Base-by-base conservation (phyloP, 2,329 filamentous ascomycete species). In the Diaporthe citri region DNA sequence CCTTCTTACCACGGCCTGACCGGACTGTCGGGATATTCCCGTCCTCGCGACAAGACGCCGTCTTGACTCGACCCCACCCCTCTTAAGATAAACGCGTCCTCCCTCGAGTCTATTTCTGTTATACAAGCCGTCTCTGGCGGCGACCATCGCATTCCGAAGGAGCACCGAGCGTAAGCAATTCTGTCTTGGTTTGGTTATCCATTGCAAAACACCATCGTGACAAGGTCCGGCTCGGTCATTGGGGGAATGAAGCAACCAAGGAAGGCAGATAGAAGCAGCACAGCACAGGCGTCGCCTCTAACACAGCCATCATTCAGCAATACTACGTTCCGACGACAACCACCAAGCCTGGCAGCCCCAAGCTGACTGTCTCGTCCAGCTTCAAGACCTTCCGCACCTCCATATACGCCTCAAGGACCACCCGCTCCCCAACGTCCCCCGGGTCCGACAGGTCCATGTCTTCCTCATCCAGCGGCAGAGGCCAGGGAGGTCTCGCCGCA, bases 281-380 rank as follows among this genome's bases (percentile, higher is more conserved):
- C 48, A 41, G 34, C 22, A 69, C 48, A 69, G 64, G 64, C 64
- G 25, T 28, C 43, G 25, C 67, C 72, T 74, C 72, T 72, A 51
- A 71, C 67, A 25, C 51, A 72, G 66, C 57, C 64, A 67, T 56
- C 74, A 76, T 76, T 76, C 74, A 74, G 74, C 66, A 74, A 60
- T 56, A 74, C 72, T 51, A 56, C 41, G 48, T 70, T 36, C 75
- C 69, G 39, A 39, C 72, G 28, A 51, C 52, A 9, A 67, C 66
- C 52, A 43, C 60, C 52, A 34, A 69, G 41, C 62, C 74, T 15
- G 75, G 70, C 70, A 73, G 69, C 41, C 69, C 69, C 60, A 75
- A 75, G 70, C 75, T 75, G 39, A 74, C 75, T n/a, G 75, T 75
- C 28, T 72, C 75, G 34, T 51, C 60, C 52, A 71, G 62, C 73